Conservation (phyloP, 176 grass and related monocot genomes). For the Pontederia crassipes region DNA sequence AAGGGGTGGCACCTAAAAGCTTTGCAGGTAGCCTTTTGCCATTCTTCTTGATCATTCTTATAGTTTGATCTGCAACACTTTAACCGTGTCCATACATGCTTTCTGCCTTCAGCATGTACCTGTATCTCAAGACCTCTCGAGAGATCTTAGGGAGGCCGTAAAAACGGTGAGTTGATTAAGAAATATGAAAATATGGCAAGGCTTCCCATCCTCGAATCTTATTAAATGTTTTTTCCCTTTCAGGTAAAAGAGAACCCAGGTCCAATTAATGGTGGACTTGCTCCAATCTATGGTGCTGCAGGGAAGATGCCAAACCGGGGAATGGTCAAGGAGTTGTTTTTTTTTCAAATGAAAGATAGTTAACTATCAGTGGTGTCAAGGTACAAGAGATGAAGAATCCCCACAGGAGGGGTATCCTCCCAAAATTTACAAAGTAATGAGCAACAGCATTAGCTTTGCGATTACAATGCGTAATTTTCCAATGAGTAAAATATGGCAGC, state of each 20-base stretch:
- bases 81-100: background rate
- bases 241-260: constrained; percentile 91
- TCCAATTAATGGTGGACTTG: too few species aligned
- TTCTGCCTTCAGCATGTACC: constrained; percentile 53
- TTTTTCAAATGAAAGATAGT: too few species aligned
- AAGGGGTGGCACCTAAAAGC: constrained; percentile 96
- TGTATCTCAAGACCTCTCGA: constrained; percentile 43
- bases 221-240: background rate
- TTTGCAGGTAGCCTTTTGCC: constrained; percentile 30
- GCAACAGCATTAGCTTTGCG: too few species aligned
- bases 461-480: too few species aligned
- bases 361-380: too few species aligned
- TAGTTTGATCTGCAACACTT: too few species aligned
- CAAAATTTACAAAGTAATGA: too few species aligned
- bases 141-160: constrained; percentile 63
- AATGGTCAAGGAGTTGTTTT: constrained; percentile 69
- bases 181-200: background rate
- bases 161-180: constrained; percentile 46
- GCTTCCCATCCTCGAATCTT: background rate
- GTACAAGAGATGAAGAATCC: too few species aligned
- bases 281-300: constrained; percentile 79
- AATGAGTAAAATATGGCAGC: too few species aligned
- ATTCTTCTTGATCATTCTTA: background rate
- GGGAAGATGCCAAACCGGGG: constrained; percentile 99
- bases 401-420: too few species aligned